A percentile compares a stretch with the other conserved stretches of the same genome.
These are phyloP conservation scores for Xylaria curta DNA, from an alignment of 495 filamentous ascomycete genomes.

Conservation along the genomic window DNA sequence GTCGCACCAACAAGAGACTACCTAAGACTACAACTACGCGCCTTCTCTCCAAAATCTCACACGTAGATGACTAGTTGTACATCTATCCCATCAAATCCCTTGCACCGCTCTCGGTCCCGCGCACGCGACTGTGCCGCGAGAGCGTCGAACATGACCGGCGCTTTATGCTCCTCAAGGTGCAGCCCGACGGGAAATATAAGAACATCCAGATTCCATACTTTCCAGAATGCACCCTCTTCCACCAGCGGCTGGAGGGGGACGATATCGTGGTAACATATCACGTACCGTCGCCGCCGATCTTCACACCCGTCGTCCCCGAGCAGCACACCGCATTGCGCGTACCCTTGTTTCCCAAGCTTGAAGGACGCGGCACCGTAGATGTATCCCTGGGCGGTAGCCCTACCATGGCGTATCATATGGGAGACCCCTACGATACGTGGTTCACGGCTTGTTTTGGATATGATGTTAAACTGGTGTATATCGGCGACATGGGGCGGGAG, in stretches of 20 bases:
- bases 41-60: background rate
- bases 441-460: constrained; percentile 76
- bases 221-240: constrained; percentile 72
- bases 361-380: constrained; percentile 47
- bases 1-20: background rate
- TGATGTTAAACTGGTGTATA: constrained; percentile 68
- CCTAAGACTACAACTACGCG: background rate
- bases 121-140: constrained; percentile 63
- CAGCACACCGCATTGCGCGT: constrained; percentile 53
- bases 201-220: constrained; percentile 72
- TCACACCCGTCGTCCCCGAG: constrained; percentile 26
- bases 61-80: constrained; percentile 65
- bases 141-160: constrained; percentile 78
- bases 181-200: constrained; percentile 38
- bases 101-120: constrained; percentile 63
- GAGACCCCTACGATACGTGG: constrained; percentile 69
- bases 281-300: constrained; percentile 40
- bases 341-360: constrained; percentile 63
- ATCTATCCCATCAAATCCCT: constrained; percentile 91
- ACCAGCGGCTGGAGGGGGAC: constrained; percentile 56
- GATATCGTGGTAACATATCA: constrained; percentile 64
- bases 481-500: constrained; percentile 66
- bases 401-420: constrained; percentile 70
- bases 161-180: constrained; percentile 70
- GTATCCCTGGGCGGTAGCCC: constrained; percentile 67